A percentile compares a stretch with the other conserved stretches of the same genome.
Evolutionary conservation across 345 rosid genomes (phyloP).

Genomic region (Gossypium anomalum): DNA sequence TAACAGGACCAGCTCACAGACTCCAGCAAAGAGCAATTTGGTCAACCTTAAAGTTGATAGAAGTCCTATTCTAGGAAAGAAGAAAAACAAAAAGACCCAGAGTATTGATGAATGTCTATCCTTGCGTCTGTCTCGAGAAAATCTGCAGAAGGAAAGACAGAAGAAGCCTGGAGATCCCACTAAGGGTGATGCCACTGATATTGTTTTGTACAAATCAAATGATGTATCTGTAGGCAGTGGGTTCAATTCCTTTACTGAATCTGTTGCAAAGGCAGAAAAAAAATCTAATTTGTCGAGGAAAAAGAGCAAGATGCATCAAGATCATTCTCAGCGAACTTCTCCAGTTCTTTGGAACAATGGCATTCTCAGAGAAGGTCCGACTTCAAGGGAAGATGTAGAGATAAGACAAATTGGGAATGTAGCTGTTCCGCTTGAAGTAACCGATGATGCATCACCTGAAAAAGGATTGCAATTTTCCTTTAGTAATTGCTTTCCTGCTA

Average conservation of each 20-base stretch:
- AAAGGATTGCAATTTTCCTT: conserved; percentile 41
- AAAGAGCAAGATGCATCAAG: conserved; percentile 42
- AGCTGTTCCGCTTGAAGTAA: conserved; percentile 28
- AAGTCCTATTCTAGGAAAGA: conserved; percentile 38
- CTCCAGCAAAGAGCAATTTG: conserved; percentile 31
- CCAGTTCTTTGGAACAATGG: conserved; percentile 28
- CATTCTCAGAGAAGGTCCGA: conserved; percentile 30
- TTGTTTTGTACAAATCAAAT: conserved; percentile 21
- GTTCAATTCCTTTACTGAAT: conserved; percentile 35
- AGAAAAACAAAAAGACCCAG: conserved; percentile 41
- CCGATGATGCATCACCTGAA: conserved; percentile 31
- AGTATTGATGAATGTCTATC: conserved; percentile 34
- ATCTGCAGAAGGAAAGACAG: conserved; percentile 29
- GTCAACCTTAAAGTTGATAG: conserved; percentile 36
- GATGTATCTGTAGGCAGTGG: conserved; percentile 32
- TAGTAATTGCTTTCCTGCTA: conserved; percentile 32
- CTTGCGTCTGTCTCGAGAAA: conserved; percentile 29
- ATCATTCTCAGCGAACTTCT: conserved; percentile 31
- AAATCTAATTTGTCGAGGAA: conserved; percentile 36
- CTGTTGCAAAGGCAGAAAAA: conserved; percentile 36
- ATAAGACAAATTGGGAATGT: conserved; percentile 21
- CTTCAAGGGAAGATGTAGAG: conserved; percentile 28
- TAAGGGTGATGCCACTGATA: conserved; percentile 22
- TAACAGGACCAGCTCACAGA: conserved; percentile 25
- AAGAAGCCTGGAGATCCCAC: conserved; percentile 24